Base-by-base conservation (phyloP, 2,329 filamentous ascomycete genomes). In the Lachnellula occidentalis region DNA sequence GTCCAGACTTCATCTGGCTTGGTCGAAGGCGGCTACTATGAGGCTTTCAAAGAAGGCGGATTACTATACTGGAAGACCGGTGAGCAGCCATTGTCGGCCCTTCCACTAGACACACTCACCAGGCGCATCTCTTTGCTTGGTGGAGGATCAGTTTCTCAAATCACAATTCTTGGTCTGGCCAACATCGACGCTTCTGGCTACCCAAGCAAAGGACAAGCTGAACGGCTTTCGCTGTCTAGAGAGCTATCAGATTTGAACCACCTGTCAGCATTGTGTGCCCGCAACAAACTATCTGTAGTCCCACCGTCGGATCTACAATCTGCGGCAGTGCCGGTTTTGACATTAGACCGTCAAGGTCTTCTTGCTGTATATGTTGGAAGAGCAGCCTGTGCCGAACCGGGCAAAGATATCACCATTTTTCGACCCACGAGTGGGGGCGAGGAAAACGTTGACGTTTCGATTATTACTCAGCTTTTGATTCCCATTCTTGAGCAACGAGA, bases 331-430 rank as follows among this genome's bases (percentile, higher is more conserved):
- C 48, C 48, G 5, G 48, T 24, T 15, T 19, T 50, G 12, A 50
- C 48, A 6, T 36, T 50, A 14, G 48, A 50, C 37, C 48, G 48
- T 12, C 5, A 42, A 5, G 48, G 48, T 7, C 15, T 22, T 34
- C 22, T 50, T 27, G 36, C 48, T 19, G 48, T 50, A 2, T 50
- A 50, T 43, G 48, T 50, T n/a, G 48, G 48, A 4, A 15, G 48
- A 50, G 36, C 48, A 15, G 19, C 19, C 17, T 50, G 48, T n/a
- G 37, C 48, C 2, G 21, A 12, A 15, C 48, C 48, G 12, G 48
- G 48, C 36, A 50, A 43, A 34, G 48, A 50, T 27, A 43, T 50
- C 22, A 37, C 22, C 22, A 50, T 50, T 5, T 50, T 50, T 27
- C 48, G 48, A 12, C 48, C 48, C 14, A 17, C 37, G 15, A 24